Base-by-base conservation (phyloP, 176 grass and related monocot species). In the Typha latifolia region DNA sequence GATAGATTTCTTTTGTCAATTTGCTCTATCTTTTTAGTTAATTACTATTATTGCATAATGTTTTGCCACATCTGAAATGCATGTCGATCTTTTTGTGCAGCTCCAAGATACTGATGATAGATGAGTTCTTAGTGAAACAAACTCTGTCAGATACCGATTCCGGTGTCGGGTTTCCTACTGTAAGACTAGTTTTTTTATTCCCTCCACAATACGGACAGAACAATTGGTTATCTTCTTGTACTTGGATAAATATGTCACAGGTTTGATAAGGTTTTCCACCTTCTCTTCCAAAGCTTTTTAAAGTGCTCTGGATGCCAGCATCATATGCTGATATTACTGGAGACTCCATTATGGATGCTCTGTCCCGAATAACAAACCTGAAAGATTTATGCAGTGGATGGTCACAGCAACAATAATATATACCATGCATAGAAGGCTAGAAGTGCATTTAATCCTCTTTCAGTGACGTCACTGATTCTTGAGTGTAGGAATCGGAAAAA, bases 301-400 rank as follows among this genome's bases (percentile, higher is more conserved):
- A 77, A 70, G 70, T 75, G 53, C 69, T 84, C 68, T 20, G 67
- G n/a, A 92, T 61, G 2, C 69, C 67, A 59, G 82, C 59, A 78
- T 84, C 77, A 74, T 79, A 86, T 18, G 85, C 69, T 64, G 91
- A 91, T 63, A 96, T 78, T n/a, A 85, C 48, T 0, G 72, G 72
- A 66, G 93, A 97, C 48, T 78, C 74, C 66, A 87, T 76, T 73
- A 82, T 69, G 62, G 72, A 84, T 59, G 93, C 88, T 68, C 78
- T 89, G 49, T 89, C 80, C 32, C 57, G 50, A 78, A 97, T 92
- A 55, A 97, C 2, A 43, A 43, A 97, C 37, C 37, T 43, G 37
- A 43, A 43, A 43, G 37, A 43, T 43, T 43, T 43, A 43, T 10
- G 10, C 37, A 43, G 8, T 11, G 37, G 37, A 43, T 1, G 9